Evolutionary conservation across 1,284 basidiomycete genomes (phyloP), one percentile per base, ranked within the genome.

Genomic region (Cystobasidium slooffiae): DNA sequence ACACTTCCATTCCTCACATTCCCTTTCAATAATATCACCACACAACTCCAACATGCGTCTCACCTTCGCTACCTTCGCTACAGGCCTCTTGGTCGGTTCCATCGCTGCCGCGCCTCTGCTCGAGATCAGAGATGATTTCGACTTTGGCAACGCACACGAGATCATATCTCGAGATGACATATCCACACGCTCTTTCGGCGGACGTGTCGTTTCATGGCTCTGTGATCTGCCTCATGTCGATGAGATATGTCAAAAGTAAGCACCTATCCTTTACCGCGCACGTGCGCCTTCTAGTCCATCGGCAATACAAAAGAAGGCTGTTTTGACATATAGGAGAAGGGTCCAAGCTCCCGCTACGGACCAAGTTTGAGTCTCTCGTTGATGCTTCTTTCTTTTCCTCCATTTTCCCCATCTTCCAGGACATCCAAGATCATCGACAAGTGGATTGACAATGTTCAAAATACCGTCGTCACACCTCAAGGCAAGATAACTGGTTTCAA

Each of bases 121-220:
- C 14, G 14, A 12, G n/a, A n/a, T 14, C 31, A 31, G 56, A 59
- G 37, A 59, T 8, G 20, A 18, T 2, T 4, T 41, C 1, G 44
- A 63, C 10, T 18, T 12, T 22, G 6, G 7, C 22, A 63, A 18
- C 9, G 61, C 61, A 9, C 44, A 37, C 20, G 55, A 58, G 10
- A n/a, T 22, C 12, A 10, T 37, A 12, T 7, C 6, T 31, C 37
- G 20, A 41, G 8, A 41, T 59, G 37, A 10, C 14, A 12, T 58
- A 3, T 12, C 6, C 9, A 3, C 10, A 37, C 56, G 56, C 37
- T 10, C 22, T 59, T 6, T 59, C 8, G 43, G 39, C 18, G 39
- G 31, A 5, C 31, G 56, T 20, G 31, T 55, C 51, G 69, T 72
- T 47, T 72, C 69, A 14, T 72, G 69, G 69, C 58, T 72, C 12